Conservation (phyloP, 2,329 filamentous ascomycete species). For the Capronia americana region DNA sequence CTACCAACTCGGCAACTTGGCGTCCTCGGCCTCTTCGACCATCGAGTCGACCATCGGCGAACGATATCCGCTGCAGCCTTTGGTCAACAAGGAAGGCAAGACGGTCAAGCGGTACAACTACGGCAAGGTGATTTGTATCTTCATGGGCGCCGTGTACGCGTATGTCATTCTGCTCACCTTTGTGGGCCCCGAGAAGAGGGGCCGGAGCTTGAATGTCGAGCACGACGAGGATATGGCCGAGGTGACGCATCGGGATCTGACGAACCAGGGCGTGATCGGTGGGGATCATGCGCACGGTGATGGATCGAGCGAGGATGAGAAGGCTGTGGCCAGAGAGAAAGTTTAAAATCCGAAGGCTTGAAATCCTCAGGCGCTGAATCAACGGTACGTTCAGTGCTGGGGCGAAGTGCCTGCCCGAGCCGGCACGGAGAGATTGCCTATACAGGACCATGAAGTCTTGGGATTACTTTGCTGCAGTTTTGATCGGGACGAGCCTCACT, state of each 20-base stretch:
- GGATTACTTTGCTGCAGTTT: too few relatives aligned
- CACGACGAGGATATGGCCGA: conserved; percentile 56
- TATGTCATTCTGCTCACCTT: conserved; percentile 62
- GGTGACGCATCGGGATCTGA: conserved; percentile 41
- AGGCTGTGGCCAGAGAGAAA: conserved; percentile 26
- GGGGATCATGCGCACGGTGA: conserved; percentile 20
- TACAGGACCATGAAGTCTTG: too few relatives aligned
- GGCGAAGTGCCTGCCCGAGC: too few relatives aligned
- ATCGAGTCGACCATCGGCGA: conserved; percentile 79
- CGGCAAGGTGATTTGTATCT: conserved; percentile 85
- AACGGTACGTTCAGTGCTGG: background rate
- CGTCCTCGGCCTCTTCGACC: conserved; percentile 68
- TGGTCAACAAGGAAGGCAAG: conserved; percentile 51
- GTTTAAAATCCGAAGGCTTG: conserved; percentile 29
- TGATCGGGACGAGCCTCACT: too few relatives aligned
- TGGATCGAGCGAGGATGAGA: conserved; percentile 32
- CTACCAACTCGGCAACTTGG: conserved; percentile 70
- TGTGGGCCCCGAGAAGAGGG: conserved; percentile 56
- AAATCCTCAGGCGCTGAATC: background rate
- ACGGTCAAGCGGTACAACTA: conserved; percentile 68
- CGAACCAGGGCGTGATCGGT: conserved; percentile 24
- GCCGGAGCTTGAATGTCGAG: conserved; percentile 55
- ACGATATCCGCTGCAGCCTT: conserved; percentile 70
- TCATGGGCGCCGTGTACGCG: conserved; percentile 82
- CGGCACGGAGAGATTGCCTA: background rate